Base-by-base conservation (phyloP, 257 asterid genomes). In the Solanum verrucosum region DNA sequence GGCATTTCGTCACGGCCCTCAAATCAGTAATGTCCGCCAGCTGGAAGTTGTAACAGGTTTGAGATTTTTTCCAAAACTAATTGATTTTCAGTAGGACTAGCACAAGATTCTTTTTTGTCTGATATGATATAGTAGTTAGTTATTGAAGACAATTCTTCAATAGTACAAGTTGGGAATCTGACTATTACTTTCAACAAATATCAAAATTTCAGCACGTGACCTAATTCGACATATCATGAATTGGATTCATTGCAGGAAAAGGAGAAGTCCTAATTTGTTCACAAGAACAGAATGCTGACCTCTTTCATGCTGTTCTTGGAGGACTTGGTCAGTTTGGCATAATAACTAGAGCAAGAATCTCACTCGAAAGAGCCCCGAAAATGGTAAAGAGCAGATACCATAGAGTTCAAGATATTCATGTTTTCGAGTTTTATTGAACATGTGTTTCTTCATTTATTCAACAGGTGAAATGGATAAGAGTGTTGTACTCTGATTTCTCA, bases 321-420 rank as follows among this genome's bases (percentile, higher is more conserved):
- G 99, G 99, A 40, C 96, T 97, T 11, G 99, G 99, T 46, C 99
- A 96, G 89, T 96, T 95, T 87, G 99, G 99, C 14, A 91, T 96
- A 35, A 96, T 95, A 89, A 95, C 98, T 77, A 90, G 91, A 88
- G 99, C 99, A 84, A 93, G 98, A 90, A 97, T 97, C 87, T 87
- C 97, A 4, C 89, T 96, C 9, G 98, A 97, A 87, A 95, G 97
- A 52, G 98, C 99, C 65, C 99, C 99, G 23, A 91, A 92, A 88
- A 95, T 87, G 99, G 99, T 97, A 91, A 38, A 52, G 3, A 86
- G 3, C 9, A 38, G 16, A 21, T 21, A 14, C 37, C 37, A 25
- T n/a, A n/a, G 34, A 37, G 33, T 37, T 77, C 56, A 77, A 71
- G 34, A 23, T 35, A 67, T 67, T 35, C 0, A 4, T 16, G 1